These are phyloP conservation scores for Juncus effusus DNA, from an alignment of 176 grass and related monocot genomes.

Conservation along the genomic window DNA sequence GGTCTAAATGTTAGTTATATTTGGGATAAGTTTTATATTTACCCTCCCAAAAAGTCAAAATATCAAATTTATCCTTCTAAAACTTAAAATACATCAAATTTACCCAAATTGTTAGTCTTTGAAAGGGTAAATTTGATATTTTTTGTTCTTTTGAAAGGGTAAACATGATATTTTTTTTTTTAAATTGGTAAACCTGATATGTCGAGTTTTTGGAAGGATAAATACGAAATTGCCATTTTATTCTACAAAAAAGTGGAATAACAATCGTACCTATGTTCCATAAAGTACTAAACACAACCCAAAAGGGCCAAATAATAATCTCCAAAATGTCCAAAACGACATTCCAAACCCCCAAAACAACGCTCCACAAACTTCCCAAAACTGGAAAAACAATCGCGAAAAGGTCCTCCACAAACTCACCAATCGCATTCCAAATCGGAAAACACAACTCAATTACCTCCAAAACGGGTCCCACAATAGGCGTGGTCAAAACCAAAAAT, in stretches of 20 bases:
- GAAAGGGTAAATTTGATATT: too few species aligned
- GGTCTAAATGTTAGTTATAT: background rate
- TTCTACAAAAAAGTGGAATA: background rate
- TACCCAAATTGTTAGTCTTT: too few species aligned
- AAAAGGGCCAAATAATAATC: conserved; percentile 10
- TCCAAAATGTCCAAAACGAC: background rate
- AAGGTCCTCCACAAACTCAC: conserved; percentile 42
- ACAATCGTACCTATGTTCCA: conserved; percentile 8
- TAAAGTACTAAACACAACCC: background rate
- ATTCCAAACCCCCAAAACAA: background rate
- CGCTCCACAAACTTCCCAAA: conserved; percentile 18
- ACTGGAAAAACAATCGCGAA: conserved; percentile 46
- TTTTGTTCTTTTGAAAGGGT: too few species aligned
- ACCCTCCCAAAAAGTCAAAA: too few species aligned
- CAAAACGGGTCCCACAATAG: conserved; percentile 27
- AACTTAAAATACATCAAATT: too few species aligned
- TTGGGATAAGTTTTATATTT: too few species aligned
- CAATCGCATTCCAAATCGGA: conserved; percentile 31
- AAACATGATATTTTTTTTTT: too few species aligned
- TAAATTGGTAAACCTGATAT: too few species aligned
- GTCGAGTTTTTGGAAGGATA: too few species aligned
- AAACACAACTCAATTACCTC: conserved; percentile 24
- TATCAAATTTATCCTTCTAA: too few species aligned
- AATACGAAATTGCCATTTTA: too few species aligned
- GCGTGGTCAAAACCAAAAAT: conserved; percentile 24